Evolutionary conservation across 495 filamentous ascomycete genomes (phyloP), one percentile per base, ranked within the genome.

Genomic region (Trichoderma erinaceum): DNA sequence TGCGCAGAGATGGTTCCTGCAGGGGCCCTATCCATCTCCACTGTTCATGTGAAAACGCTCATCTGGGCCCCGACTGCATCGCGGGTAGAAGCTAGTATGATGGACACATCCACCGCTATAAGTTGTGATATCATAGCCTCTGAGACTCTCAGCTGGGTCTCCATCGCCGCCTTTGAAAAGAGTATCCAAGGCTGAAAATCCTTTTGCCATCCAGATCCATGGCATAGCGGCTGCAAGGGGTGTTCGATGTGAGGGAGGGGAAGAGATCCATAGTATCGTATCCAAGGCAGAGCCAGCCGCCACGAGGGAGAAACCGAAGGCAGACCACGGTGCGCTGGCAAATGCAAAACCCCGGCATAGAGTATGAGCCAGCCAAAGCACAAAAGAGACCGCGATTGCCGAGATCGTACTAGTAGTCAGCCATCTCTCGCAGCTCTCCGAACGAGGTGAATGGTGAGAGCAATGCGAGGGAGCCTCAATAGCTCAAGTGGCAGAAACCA

Each of bases 381-480:
- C 12, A 61, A 5, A 2, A 61, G 27, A 61, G n/a, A 3, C 27
- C 11, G 8, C 56, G 56, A 61, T 61, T 61, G 56, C 56, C 56
- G 56, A 61, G 56, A 61, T 61, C 56, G 56, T 61, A 32, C 56
- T 61, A 61, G 56, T 61, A 61, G 56, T 16, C 23, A 61, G 56
- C 12, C 15, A 11, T 32, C 27, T 61, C 56, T 61, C 13, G 56
- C 29, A 29, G 29, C 56, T 8, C 50, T 16, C 50, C 10, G 56
- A 61, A 11, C 13, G 56, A 15, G 56, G 12, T 25, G 27, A 25
- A 61, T 61, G 56, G 13, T 12, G 21, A 56, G 3, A 21, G 50
- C 18, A 32, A 61, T 4, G 56, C n/a, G 23, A 29, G 23, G 56
- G 56, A 61, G 56, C 56, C 56, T 61, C 56, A 61, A 61, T 61